Base-by-base conservation (phyloP, 2,329 filamentous ascomycete species). In the Pestalotiopsis sp. region DNA sequence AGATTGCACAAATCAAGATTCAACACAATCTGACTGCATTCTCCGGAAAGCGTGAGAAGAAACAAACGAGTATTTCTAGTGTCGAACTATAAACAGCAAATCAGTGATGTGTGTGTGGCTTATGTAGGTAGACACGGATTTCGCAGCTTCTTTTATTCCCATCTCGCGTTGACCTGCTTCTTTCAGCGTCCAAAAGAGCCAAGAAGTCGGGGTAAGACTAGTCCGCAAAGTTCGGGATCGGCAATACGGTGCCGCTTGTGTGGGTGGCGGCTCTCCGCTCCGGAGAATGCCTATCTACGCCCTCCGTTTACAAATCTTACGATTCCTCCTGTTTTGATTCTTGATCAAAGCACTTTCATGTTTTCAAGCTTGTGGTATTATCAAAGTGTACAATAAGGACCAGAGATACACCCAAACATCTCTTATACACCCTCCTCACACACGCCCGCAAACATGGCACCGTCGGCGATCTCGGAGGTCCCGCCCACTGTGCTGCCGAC, bases 401-500 rank as follows among this genome's bases (percentile, higher is more conserved):
- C 17, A 17, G 20, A 52, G n/a, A n/a, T 12, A 14, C 3, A 11
- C 20, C 25, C 23, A 23, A 25, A 3, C 27, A 3, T 9, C 57
- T 59, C 14, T 59, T 59, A n/a, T n/a, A 49, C 13, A 25, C n/a
- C 7, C 5, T 64, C 20, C 20, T 14, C 20, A 9, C 49, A 17
- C 39, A 9, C 36, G 49, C 12, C n/a, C 49, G 11, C n/a, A 13
- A 66, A 17, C 66, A 80, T 79, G 78, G 76, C 78, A 6, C 77
- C 78, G 20, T 78, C 78, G 64, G 77, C 76, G 25, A 75, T 75
- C 59, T 72, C 75, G 27, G 74, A 77, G 66, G 70, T 72, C 27
- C 27, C 74, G 60, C 68, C 71, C 20, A 70, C 64, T 63, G 68
- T 64, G 25, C 62, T 73, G 41, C 61, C 71, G 25, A 67, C 70